Evolutionary conservation across 345 rosid species (phyloP), one percentile per base, ranked within the genome.

Genomic region (Dimocarpus longan): DNA sequence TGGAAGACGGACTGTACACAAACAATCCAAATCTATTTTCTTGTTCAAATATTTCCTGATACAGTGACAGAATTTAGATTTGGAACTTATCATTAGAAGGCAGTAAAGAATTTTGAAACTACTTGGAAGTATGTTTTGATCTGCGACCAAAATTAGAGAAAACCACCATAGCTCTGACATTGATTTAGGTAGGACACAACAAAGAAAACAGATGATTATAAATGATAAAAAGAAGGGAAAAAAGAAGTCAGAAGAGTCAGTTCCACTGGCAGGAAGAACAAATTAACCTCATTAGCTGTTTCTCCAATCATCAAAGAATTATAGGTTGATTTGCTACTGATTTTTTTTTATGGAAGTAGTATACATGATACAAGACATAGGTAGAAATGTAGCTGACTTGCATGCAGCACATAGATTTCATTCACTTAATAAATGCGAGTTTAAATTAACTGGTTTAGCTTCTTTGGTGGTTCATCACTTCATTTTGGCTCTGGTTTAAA

Each of bases 401-500:
- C 43, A 32, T 37, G 69, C 69, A 37, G 15, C 21, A 32, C 37
- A 32, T 32, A 32, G 2, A 32, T 32, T 32, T 32, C 37, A 67
- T 24, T 44, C 56, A 16, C 28, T 28, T 32, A 8, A 9, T 28
- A 26, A n/a, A 60, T 56, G 66, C 71, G 71, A 60, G 64, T 76
- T 22, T 70, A 52, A 73, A 73, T 48, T 8, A 15, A 10, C 22
- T 63, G 28, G 68, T 67, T 66, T n/a, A 44, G n/a, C 43, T 22
- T 71, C 46, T 37, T 28, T 62, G 60, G 37, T 57, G 68, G 66
- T 28, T 69, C 52, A 71, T 5, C 39, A 74, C 19, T 32, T 70
- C 56, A 73, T 4, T 44, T 79, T 24, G 19, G 37, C 57, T 75
- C 64, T 76, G 71, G 22, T 70, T 81, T 62, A 7, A 22, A 28